A percentile compares a stretch with the other conserved stretches of the same genome.
Conservation (phyloP, 371 early-diverging fungal genomes). For the Lichtheimia ornata region DNA sequence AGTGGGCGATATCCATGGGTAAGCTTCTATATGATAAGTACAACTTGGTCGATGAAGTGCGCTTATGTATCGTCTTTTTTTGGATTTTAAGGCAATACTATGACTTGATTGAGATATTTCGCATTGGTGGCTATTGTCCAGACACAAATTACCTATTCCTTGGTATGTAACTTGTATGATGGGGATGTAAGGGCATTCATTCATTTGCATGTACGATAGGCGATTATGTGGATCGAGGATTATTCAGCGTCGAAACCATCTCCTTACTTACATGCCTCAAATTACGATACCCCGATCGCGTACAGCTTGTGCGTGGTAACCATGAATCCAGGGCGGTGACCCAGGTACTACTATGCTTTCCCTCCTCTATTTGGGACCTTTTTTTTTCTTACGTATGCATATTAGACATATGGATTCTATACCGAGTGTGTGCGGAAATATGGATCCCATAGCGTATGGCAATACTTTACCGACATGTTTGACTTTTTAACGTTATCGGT, state of each 20-base stretch:
- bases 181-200: neutral
- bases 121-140: conserved; percentile 91
- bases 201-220: conserved; percentile 49
- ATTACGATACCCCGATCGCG: conserved; percentile 88
- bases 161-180: conserved; percentile 44
- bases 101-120: conserved; percentile 95
- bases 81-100: conserved; percentile 81
- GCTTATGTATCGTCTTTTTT: neutral
- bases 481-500: conserved; percentile 91
- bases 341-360: conserved; percentile 56
- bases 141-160: conserved; percentile 95
- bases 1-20: conserved; percentile 97
- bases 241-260: conserved; percentile 95
- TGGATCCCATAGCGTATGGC: conserved; percentile 87
- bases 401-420: conserved; percentile 94
- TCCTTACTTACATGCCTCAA: conserved; percentile 88
- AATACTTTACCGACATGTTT: conserved; percentile 93
- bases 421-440: conserved; percentile 95
- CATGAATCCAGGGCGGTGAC: conserved; percentile 95
- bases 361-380: neutral
- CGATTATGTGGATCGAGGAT: conserved; percentile 98
- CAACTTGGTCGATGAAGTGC: neutral
- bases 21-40: conserved; percentile 18
- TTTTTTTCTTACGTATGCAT: conserved; percentile 82
- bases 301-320: conserved; percentile 96